These are phyloP conservation scores for Amphicarpaea edgeworthii DNA, from an alignment of 306 rosid genomes.

Conservation along the genomic window DNA sequence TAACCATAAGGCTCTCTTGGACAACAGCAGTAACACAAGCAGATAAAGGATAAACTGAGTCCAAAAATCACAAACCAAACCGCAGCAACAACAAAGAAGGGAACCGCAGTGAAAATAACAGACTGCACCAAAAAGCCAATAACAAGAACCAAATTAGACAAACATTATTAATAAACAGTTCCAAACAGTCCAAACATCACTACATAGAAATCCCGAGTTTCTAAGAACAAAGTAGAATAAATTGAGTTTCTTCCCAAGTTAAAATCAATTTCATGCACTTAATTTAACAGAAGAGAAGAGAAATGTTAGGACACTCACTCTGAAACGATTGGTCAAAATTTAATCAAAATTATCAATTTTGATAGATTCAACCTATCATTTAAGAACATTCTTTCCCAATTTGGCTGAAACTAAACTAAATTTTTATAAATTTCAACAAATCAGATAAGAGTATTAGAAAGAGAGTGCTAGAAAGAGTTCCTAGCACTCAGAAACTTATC, in stretches of 20 bases:
- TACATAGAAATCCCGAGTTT: neutral
- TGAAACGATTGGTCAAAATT: too few species aligned
- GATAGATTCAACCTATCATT: too few species aligned
- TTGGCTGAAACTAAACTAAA: too few species aligned
- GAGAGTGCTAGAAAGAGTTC: too few species aligned
- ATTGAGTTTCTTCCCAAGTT: neutral
- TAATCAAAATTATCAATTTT: too few species aligned
- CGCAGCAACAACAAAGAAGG: conserved; percentile 71
- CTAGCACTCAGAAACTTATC: too few species aligned
- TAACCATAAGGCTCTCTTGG: conserved; percentile 59
- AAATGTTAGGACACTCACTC: too few species aligned
- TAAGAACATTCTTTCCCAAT: too few species aligned
- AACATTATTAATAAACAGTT: conserved; percentile 15
- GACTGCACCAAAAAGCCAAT: conserved; percentile 66
- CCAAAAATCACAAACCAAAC: conserved; percentile 88
- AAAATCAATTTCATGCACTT: neutral
- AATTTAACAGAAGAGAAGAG: neutral
- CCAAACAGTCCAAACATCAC: neutral
- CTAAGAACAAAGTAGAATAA: neutral
- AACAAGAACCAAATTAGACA: conserved; percentile 45
- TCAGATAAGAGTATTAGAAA: too few species aligned
- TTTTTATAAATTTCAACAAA: too few species aligned
- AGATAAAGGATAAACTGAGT: conserved; percentile 60
- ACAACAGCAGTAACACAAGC: conserved; percentile 76
- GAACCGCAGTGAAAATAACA: conserved; percentile 78